Conservation (phyloP, 129 eudicot genomes). For the Flaveria sonorensis region DNA sequence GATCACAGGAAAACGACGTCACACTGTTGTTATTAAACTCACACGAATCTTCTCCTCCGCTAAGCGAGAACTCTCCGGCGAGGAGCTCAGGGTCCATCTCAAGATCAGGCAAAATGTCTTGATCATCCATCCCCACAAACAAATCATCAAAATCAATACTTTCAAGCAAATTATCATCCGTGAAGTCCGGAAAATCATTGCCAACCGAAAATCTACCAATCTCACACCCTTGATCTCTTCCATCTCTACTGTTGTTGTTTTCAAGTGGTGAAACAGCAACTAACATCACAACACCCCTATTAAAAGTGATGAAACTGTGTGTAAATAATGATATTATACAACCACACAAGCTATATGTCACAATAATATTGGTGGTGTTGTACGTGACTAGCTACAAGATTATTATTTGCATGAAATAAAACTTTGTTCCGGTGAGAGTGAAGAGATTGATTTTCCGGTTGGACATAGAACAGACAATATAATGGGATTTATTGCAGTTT, state of each 20-base stretch:
- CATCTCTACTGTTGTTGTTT: slow-evolving; percentile 45
- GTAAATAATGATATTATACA: too few species aligned
- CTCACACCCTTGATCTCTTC: slow-evolving; percentile 38
- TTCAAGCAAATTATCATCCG: slow-evolving; percentile 67
- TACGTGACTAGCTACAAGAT: too few species aligned
- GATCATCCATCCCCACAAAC: slow-evolving; percentile 67
- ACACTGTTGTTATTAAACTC: slow-evolving; percentile 35
- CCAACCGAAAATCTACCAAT: slow-evolving; percentile 45
- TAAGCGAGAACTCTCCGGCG: slow-evolving; percentile 32
- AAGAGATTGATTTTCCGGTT: background rate
- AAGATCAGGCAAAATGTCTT: slow-evolving; percentile 73
- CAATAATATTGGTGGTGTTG: too few species aligned
- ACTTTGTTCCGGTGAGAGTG: background rate
- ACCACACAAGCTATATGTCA: too few species aligned
- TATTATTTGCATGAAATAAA: too few species aligned
- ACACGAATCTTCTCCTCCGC: slow-evolving; percentile 21
- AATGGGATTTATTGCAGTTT: slow-evolving; percentile 26
- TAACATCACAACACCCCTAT: slow-evolving; percentile 55
- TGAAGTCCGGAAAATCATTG: slow-evolving; percentile 57
- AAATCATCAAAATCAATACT: slow-evolving; percentile 91
- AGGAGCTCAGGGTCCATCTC: slow-evolving; percentile 87
- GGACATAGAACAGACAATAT: too few species aligned
- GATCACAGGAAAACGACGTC: too few species aligned
- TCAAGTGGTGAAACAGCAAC: slow-evolving; percentile 69
- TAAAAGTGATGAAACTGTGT: too few species aligned